Evolutionary conservation across 2,329 filamentous ascomycete species (phyloP).

Genomic region (Alternaria viburni): DNA sequence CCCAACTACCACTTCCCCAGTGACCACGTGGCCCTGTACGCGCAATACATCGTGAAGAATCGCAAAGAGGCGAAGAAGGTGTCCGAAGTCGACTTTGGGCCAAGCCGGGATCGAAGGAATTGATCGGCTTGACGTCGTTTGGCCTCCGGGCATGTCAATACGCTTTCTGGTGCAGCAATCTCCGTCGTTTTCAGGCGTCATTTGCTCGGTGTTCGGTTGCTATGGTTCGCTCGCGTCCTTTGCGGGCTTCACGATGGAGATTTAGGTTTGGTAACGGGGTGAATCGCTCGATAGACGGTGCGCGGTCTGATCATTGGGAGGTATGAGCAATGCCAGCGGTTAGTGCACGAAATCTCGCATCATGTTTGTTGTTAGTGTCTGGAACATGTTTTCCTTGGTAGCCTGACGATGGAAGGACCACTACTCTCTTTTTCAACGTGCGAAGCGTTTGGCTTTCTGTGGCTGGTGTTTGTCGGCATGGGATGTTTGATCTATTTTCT

Average conservation of each 20-base stretch:
- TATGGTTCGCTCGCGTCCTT: constrained; percentile 31
- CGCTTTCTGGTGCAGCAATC: constrained; percentile 33
- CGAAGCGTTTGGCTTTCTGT: constrained; percentile 26
- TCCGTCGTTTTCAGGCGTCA: constrained; percentile 42
- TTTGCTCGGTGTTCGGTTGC: constrained; percentile 43
- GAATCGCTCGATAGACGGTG: constrained; percentile 27
- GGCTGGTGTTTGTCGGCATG: constrained; percentile 25
- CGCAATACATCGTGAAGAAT: constrained; percentile 87
- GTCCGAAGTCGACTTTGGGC: constrained; percentile 47
- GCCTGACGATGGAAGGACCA: constrained; percentile 16
- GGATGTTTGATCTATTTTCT: constrained; percentile 20
- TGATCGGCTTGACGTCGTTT: constrained; percentile 17
- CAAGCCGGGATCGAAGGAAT: constrained; percentile 38
- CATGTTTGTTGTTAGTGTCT: constrained; percentile 41
- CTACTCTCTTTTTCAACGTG: constrained; percentile 31
- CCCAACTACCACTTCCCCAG: constrained; percentile 94
- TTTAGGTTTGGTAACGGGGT: constrained; percentile 33
- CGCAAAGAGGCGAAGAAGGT: constrained; percentile 72
- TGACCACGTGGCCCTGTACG: constrained; percentile 88
- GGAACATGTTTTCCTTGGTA: constrained; percentile 24
- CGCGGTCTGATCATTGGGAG: constrained; percentile 28
- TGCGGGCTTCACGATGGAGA: constrained; percentile 29
- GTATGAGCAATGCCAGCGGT: constrained; percentile 28
- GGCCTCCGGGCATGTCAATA: constrained; percentile 33
- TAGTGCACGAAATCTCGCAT: constrained; percentile 42